Conservation (phyloP, 2,329 filamentous ascomycete genomes). For the Phialemonium atrogriseum region DNA sequence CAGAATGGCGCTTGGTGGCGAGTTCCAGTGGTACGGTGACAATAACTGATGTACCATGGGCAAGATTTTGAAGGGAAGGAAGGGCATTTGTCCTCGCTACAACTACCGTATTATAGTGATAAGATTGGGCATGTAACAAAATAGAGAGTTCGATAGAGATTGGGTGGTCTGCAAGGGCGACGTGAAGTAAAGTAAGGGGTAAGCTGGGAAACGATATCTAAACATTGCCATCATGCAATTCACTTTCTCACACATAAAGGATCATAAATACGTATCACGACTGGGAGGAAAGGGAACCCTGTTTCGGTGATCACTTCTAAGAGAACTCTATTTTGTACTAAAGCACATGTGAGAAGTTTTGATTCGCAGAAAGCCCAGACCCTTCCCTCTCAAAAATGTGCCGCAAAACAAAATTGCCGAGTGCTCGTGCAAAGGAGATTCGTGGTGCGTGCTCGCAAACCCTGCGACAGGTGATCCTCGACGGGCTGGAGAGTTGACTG, state of each 20-base stretch:
- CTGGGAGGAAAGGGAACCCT: slow-evolving; percentile 15
- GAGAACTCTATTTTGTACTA: slow-evolving; percentile 25
- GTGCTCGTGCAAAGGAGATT: slow-evolving; percentile 18
- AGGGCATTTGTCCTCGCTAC: background rate
- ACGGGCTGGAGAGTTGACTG: slow-evolving; percentile 4
- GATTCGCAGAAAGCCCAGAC: slow-evolving; percentile 22
- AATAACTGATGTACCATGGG: background rate
- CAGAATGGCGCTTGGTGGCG: background rate
- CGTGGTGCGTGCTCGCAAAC: slow-evolving; percentile 12
- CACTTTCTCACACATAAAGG: too few species aligned
- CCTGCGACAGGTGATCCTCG: slow-evolving; percentile 5
- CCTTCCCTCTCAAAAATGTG: slow-evolving; percentile 19
- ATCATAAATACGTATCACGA: slow-evolving; percentile 2
- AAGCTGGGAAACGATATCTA: too few species aligned
- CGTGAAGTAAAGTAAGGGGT: background rate
- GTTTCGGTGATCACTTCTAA: slow-evolving; percentile 21
- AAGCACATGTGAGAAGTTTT: slow-evolving; percentile 24
- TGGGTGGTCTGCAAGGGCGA: too few species aligned
- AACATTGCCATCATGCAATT: too few species aligned
- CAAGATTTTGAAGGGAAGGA: slow-evolving; percentile 1
- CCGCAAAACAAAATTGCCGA: slow-evolving; percentile 20
- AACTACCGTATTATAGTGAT: too few species aligned
- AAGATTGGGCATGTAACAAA: too few species aligned
- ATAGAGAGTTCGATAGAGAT: too few species aligned
- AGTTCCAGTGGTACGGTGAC: background rate